Percentiles rank a stretch among this genome's conserved stretches.
Evolutionary conservation across 192 early-diverging fungal genomes (phyloP).

Genomic region (Geranomyces michiganensis): DNA sequence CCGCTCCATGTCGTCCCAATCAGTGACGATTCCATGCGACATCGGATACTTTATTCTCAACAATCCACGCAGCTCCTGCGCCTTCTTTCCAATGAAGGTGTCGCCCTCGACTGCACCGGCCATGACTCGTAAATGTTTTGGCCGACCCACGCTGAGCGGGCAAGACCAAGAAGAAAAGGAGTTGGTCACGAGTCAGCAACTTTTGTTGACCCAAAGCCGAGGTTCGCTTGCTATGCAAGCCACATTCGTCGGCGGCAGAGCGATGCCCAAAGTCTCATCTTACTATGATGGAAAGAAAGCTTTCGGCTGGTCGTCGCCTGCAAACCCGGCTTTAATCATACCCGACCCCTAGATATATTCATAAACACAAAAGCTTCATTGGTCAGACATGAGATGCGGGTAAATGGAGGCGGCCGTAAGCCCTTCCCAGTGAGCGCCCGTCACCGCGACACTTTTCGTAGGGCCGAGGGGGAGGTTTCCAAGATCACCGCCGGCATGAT

Average conservation of each 20-base stretch:
- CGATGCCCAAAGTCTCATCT: constrained; percentile 29
- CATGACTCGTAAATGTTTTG: constrained; percentile 96
- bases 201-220: no score
- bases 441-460: no score
- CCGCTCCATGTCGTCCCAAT: constrained; percentile 99
- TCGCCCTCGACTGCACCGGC: constrained; percentile 97
- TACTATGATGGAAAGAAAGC: constrained; percentile 93
- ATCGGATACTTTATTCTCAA: constrained; percentile 94
- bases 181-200: no score
- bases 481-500: no score
- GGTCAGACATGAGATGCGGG: no score
- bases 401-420: no score
- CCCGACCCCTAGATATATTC: constrained; percentile 84
- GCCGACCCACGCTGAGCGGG: constrained; percentile 80
- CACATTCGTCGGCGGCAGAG: no score
- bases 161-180: no score
- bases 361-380: background rate
- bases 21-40: constrained; percentile 94
- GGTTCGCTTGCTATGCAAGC: no score
- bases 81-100: constrained; percentile 92
- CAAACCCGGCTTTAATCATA: constrained; percentile 98
- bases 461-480: no score
- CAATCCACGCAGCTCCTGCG: constrained; percentile 95
- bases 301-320: constrained; percentile 96
- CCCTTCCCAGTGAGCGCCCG: no score